Evolutionary conservation across 148 eudicot genomes (phyloP).

Genomic region (Vaccinium darrowii): DNA sequence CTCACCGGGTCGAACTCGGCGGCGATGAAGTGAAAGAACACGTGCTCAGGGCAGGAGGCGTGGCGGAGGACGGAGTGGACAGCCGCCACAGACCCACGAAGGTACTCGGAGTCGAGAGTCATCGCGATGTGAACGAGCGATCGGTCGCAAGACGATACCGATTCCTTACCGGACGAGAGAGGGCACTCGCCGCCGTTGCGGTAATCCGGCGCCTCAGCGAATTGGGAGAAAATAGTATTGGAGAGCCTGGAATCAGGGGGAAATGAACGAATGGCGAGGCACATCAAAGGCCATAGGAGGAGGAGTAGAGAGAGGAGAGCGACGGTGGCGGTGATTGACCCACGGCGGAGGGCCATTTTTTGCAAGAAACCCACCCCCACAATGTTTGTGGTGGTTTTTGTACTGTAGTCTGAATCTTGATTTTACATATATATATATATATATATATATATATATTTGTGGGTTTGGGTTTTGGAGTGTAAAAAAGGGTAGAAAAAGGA

Average conservation of each 20-base stretch:
- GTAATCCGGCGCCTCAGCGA: constrained; percentile 65
- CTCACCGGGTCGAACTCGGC: constrained; percentile 15
- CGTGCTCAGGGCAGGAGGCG: constrained; percentile 7
- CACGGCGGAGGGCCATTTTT: not conserved
- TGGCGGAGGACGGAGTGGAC: constrained; percentile 18
- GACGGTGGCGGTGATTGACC: constrained; percentile 21
- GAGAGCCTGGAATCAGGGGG: constrained; percentile 28
- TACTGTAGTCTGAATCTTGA: too few relatives aligned
- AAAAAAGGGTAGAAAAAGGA: too few relatives aligned
- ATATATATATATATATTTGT: too few relatives aligned
- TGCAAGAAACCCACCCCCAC: not conserved
- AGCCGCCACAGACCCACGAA: constrained; percentile 11
- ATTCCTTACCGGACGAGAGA: not conserved
- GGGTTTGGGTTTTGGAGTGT: too few relatives aligned
- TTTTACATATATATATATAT: too few relatives aligned
- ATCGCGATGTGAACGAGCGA: constrained; percentile 54
- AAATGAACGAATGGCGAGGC: constrained; percentile 39
- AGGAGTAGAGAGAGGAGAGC: not conserved
- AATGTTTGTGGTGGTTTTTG: not conserved
- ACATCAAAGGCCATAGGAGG: not conserved
- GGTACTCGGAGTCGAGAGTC: constrained; percentile 46
- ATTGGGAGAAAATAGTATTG: constrained; percentile 17
- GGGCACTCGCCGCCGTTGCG: constrained; percentile 53
- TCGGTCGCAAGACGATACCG: constrained; percentile 29
- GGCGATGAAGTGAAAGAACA: constrained; percentile 10